Base-by-base conservation (phyloP, 108 stramenopile genomes). In the Skeletonema costatum region DNA sequence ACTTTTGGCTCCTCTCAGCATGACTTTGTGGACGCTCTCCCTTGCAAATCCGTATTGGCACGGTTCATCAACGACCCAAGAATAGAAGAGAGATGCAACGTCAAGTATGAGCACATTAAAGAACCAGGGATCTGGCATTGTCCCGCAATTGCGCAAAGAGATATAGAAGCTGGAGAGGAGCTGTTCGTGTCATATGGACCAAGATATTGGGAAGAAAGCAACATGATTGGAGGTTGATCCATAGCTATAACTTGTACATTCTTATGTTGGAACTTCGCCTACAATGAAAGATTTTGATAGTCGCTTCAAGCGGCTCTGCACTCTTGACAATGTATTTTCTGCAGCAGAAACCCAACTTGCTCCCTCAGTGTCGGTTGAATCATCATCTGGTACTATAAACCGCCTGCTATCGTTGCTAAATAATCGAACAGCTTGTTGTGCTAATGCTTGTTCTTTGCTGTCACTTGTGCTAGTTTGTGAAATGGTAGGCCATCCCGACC, bases 101-200 rank as follows among this genome's bases (percentile, higher is more conserved):
- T 80, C 16, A 74, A 72, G 50, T 80, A 74, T 64, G 73, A 74
- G 67, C 51, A 80, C 53, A 70, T 73, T 17, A n/a, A 73, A 31
- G 60, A 80, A 60, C 67, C 79, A 14, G 79, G 53, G 19, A 67
- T 69, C 10, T 80, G 79, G 79, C 42, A 80, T 70, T 80, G 79
- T 69, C 79, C 79, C n/a, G 67, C 93, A 16, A 84, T 90, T 3
- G 90, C 94, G 9, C 41, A 69, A 32, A 77, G 83, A 35, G 90
- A 92, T 70, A 90, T 95, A 64, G 63, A 50, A 41, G 78, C 70
- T 42, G 92, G 88, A 13, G 94, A 92, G 65, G 94, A 95, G 76
- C 83, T 95, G 41, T 86, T 89, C 21, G 66, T 92, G 2, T 74
- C 88, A 42, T 95, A 95, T 77, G 94, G 94, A 35, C 71, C 71